These are phyloP conservation scores for Fusarium buxicola DNA, from an alignment of 2,329 filamentous ascomycete genomes.

Conservation along the genomic window DNA sequence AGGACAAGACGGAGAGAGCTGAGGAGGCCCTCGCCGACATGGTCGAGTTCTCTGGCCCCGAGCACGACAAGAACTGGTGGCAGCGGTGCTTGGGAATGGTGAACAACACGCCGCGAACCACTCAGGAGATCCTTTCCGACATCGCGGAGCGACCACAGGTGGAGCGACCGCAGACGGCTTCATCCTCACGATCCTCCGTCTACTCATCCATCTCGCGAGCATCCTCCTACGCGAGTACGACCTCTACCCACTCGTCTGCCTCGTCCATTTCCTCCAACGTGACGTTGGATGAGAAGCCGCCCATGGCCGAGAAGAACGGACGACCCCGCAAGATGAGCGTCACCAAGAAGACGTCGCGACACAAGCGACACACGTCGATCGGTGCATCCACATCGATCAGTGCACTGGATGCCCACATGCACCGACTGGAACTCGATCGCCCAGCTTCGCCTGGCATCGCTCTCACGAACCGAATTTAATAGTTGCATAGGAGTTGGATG, in stretches of 20 bases:
- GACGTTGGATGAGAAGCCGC: slow-evolving; percentile 37
- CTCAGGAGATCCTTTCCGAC: slow-evolving; percentile 47
- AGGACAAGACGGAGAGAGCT: slow-evolving; percentile 43
- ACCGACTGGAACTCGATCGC: slow-evolving; percentile 45
- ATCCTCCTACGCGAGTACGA: slow-evolving; percentile 43
- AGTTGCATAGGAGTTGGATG: slow-evolving; percentile 9
- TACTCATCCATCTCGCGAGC: slow-evolving; percentile 46
- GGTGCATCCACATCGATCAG: slow-evolving; percentile 37
- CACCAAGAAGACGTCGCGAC: slow-evolving; percentile 40
- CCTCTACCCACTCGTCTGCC: slow-evolving; percentile 34
- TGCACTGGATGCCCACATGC: slow-evolving; percentile 42
- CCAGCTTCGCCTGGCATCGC: slow-evolving; percentile 45
- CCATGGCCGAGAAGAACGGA: slow-evolving; percentile 37
- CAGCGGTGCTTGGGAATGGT: slow-evolving; percentile 43
- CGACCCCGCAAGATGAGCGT: slow-evolving; percentile 48
- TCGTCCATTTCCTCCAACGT: slow-evolving; percentile 43
- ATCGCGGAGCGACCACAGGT: slow-evolving; percentile 36
- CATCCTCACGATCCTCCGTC: slow-evolving; percentile 28
- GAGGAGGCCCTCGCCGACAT: slow-evolving; percentile 44
- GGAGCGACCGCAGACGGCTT: slow-evolving; percentile 18
- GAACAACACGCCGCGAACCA: slow-evolving; percentile 39
- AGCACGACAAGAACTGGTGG: slow-evolving; percentile 47
- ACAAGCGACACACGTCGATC: slow-evolving; percentile 41
- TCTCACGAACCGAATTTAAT: slow-evolving; percentile 45
- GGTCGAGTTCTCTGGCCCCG: slow-evolving; percentile 40